phyloP scores from a whole-genome alignment of 2,329 filamentous ascomycete genomes.

The Aspergillus fumigatiaffinis region DNA sequence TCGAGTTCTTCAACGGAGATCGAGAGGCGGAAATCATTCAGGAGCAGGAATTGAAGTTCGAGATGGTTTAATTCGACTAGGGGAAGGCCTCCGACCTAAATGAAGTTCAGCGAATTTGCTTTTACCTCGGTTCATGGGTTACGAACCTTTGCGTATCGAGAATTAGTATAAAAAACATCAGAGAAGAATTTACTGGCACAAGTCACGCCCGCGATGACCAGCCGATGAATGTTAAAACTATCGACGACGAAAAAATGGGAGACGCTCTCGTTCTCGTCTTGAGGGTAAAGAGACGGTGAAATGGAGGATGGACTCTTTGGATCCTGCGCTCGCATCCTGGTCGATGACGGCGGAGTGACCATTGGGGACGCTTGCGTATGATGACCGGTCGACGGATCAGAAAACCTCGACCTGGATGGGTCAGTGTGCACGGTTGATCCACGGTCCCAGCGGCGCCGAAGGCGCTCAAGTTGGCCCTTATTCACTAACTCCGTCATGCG shows the following conservation, averaged over 20 bases:
- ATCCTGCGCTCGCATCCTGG: conserved; percentile 33
- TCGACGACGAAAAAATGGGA: conserved; percentile 88
- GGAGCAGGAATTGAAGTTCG: conserved; percentile 87
- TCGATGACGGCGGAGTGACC: conserved; percentile 36
- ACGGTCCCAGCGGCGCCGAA: conserved; percentile 33
- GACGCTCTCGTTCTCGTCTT: conserved; percentile 50
- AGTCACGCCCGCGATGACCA: conserved; percentile 95
- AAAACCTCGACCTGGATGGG: conserved; percentile 16
- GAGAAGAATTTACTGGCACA: conserved; percentile 99
- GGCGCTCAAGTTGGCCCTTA: conserved; percentile 65
- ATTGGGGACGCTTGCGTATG: conserved; percentile 24
- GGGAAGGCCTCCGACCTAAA: conserved; percentile 86
- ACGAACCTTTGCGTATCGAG: conserved; percentile 90
- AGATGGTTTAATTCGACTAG: conserved; percentile 91
- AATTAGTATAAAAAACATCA: conserved; percentile 98
- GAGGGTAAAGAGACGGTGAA: conserved; percentile 30
- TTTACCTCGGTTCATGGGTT: background rate
- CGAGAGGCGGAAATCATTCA: conserved; percentile 93
- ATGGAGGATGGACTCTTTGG: conserved; percentile 28
- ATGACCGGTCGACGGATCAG: conserved; percentile 16
- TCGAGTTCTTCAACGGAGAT: conserved; percentile 94
- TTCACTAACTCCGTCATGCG: conserved; percentile 98
- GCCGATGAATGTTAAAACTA: conserved; percentile 96
- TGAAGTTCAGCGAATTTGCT: background rate
- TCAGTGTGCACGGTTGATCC: conserved; percentile 13